These are phyloP conservation scores for Salix koriyanagi DNA, from an alignment of 345 rosid species.

Conservation along the genomic window DNA sequence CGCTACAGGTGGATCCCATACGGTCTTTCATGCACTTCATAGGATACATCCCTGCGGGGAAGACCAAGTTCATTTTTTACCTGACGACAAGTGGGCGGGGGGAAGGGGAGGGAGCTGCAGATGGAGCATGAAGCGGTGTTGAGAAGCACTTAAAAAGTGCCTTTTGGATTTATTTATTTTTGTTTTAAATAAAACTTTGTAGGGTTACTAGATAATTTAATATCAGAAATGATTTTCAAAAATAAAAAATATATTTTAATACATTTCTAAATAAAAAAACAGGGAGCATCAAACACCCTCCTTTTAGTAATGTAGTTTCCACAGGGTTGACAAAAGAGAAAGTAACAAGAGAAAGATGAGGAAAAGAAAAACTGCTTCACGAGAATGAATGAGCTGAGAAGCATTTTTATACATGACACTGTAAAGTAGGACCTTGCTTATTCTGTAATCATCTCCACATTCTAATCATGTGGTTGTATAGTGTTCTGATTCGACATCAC, in stretches of 20 bases:
- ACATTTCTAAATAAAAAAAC: too few species aligned
- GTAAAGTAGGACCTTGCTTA: constrained; percentile 35
- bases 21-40: too few species aligned
- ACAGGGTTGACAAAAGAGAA: background rate
- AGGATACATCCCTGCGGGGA: background rate
- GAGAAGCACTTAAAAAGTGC: too few species aligned
- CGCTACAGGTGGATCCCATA: background rate
- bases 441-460: constrained; percentile 67
- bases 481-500: constrained; percentile 23
- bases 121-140: too few species aligned
- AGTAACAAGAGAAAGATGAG: background rate
- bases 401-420: constrained; percentile 16
- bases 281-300: too few species aligned
- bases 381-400: constrained; percentile 10
- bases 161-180: too few species aligned
- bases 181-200: too few species aligned
- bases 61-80: background rate
- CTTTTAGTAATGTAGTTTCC: background rate
- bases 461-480: constrained; percentile 40
- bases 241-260: too few species aligned
- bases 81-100: too few species aligned
- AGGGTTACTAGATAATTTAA: too few species aligned
- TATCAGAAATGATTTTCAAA: too few species aligned
- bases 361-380: background rate
- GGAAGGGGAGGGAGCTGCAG: too few species aligned